A percentile compares a stretch with the other conserved stretches of the same genome.
phyloP scores from a whole-genome alignment of 169 alveolate genomes.

The Eimeria acervulina region DNA sequence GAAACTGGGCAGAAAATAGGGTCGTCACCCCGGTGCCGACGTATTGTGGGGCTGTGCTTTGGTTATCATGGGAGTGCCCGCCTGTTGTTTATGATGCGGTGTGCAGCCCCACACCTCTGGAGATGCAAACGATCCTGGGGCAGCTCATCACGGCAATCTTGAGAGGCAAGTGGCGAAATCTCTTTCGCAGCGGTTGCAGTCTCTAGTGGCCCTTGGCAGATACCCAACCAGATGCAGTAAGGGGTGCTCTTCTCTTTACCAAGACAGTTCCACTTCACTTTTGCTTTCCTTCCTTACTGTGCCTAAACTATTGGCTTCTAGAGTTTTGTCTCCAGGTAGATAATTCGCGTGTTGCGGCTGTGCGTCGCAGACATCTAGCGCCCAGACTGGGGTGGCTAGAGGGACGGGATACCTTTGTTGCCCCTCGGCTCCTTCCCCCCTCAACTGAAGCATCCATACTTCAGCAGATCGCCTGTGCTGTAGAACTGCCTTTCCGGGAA shows the following conservation, averaged over 20 bases:
- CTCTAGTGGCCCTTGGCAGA: conserved; percentile 60
- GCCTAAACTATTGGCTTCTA: neutral
- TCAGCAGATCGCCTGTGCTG: conserved; percentile 51
- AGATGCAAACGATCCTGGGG: neutral
- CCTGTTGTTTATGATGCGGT: neutral
- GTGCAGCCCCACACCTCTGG: neutral
- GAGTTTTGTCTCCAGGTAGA: neutral
- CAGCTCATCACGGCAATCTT: neutral
- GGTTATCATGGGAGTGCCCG: neutral
- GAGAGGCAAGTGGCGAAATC: conserved; percentile 56
- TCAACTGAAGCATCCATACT: conserved; percentile 5
- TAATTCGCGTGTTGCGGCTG: neutral
- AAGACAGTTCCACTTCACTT: too few species aligned
- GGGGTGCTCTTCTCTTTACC: neutral
- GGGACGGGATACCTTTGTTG: conserved; percentile 2
- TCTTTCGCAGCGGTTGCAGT: conserved; percentile 41
- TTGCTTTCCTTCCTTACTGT: neutral
- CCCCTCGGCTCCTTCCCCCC: conserved; percentile 10
- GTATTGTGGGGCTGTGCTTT: neutral
- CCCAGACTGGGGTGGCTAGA: conserved; percentile 47
- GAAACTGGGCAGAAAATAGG: neutral
- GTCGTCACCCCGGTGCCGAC: too few species aligned
- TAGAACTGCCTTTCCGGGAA: conserved; percentile 45
- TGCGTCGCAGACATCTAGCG: conserved; percentile 25
- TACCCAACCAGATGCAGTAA: conserved; percentile 28